A percentile compares a stretch with the other conserved stretches of the same genome.
These are phyloP conservation scores for Biscutella auriculata DNA, from an alignment of 441 rosid genomes.

Conservation along the genomic window DNA sequence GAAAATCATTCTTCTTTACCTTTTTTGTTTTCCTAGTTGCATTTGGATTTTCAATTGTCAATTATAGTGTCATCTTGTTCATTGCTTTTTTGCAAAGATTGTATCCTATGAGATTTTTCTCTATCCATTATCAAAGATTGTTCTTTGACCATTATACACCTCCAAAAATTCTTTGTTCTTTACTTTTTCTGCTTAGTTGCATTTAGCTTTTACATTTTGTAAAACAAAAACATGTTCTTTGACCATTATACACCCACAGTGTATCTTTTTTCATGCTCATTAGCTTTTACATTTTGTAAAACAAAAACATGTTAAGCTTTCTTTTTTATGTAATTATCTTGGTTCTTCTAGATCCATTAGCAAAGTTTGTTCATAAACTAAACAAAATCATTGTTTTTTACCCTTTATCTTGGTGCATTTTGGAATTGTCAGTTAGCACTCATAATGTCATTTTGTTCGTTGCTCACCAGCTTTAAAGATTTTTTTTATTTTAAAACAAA, in stretches of 20 bases:
- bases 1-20: constrained; percentile 4
- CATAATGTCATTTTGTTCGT: constrained; percentile 1
- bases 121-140: neutral
- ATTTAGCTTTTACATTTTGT: constrained; percentile 15
- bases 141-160: neutral
- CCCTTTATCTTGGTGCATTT: constrained; percentile 4
- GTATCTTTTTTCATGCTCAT: constrained; percentile 10
- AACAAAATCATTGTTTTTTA: constrained; percentile 13
- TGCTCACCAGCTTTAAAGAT: constrained; percentile 3
- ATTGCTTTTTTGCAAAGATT: neutral
- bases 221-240: too few species aligned
- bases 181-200: neutral
- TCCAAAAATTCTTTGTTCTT: neutral
- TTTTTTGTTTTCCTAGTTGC: neutral
- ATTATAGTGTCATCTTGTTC: constrained; percentile 5
- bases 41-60: constrained; percentile 11
- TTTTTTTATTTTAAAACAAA: too few species aligned
- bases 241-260: constrained; percentile 7
- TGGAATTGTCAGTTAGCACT: neutral
- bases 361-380: constrained; percentile 1
- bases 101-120: neutral
- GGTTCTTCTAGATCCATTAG: neutral
- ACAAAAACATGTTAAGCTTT: neutral
- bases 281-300: neutral
- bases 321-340: neutral